These are phyloP conservation scores for Mediolabrus comicus DNA, from an alignment of 108 stramenopile species.

Conservation along the genomic window DNA sequence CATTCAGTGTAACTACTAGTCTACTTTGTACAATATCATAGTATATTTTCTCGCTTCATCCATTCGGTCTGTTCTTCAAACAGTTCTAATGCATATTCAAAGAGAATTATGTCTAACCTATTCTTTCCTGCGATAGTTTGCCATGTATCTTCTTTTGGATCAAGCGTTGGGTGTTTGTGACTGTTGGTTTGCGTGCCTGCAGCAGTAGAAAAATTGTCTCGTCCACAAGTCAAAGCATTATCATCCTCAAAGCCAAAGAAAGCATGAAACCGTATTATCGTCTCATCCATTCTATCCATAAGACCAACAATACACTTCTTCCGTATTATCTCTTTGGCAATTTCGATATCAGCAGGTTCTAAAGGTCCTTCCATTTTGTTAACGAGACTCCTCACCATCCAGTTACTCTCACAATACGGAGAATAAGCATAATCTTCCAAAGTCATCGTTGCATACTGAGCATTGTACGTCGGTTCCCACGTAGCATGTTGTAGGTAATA, in stretches of 20 bases:
- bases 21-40: not conserved
- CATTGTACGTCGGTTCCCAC: conserved; percentile 55
- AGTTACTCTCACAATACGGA: conserved; percentile 44
- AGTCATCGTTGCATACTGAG: conserved; percentile 33
- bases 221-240: conserved; percentile 28
- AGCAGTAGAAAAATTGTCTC: conserved; percentile 18
- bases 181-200: conserved; percentile 26
- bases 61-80: conserved; percentile 45
- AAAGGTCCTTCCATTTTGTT: conserved; percentile 46
- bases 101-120: conserved; percentile 40
- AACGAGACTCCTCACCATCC: conserved; percentile 52
- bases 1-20: not conserved
- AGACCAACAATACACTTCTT: conserved; percentile 49
- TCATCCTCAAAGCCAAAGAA: conserved; percentile 45
- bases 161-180: conserved; percentile 38
- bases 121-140: conserved; percentile 39
- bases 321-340: conserved; percentile 45
- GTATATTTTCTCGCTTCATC: conserved; percentile 29
- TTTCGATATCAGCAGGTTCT: conserved; percentile 24
- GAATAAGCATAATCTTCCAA: conserved; percentile 50
- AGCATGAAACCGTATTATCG: conserved; percentile 34
- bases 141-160: conserved; percentile 38
- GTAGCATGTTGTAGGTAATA: conserved; percentile 63
- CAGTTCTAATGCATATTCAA: conserved; percentile 44
- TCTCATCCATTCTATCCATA: conserved; percentile 43